A percentile compares a stretch with the other conserved stretches of the same genome.
Conservation (phyloP, 306 rosid genomes). For the Arachis hypogaea region DNA sequence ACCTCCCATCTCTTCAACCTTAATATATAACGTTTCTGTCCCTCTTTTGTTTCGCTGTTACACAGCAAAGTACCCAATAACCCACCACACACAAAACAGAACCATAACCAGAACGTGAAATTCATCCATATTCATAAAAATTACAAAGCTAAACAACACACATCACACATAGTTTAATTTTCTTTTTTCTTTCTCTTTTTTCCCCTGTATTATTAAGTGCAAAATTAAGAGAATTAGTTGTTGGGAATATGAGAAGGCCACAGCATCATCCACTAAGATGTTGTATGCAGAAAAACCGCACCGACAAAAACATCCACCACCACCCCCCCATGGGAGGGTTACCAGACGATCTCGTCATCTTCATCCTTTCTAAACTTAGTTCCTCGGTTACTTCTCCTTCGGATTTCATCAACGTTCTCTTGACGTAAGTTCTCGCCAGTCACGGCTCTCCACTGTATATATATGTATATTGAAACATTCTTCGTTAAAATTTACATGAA, state of each 20-base stretch:
- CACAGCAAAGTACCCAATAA: neutral
- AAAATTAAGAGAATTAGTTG: neutral
- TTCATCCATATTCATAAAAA: too few species aligned
- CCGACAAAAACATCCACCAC: neutral
- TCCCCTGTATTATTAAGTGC: neutral
- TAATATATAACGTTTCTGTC: neutral
- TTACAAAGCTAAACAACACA: neutral
- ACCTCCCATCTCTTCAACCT: neutral
- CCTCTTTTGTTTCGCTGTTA: neutral
- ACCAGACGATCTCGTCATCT: constrained; percentile 66
- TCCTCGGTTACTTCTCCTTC: constrained; percentile 64
- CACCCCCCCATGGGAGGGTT: constrained; percentile 55
- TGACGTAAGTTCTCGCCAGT: constrained; percentile 49
- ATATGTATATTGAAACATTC: too few species aligned
- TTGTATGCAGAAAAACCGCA: neutral
- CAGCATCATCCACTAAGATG: neutral
- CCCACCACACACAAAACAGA: neutral
- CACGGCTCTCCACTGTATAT: neutral
- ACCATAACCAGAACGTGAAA: too few species aligned
- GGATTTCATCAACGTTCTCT: constrained; percentile 52
- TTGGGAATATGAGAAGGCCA: constrained; percentile 36
- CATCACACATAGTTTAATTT: neutral
- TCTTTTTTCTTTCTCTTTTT: too few species aligned
- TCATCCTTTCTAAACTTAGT: constrained; percentile 63
- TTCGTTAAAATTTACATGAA: too few species aligned